Percentiles rank a stretch among this genome's conserved stretches.
Evolutionary conservation across 768 basidiomycete genomes (phyloP).

Genomic region (Multifurca ochricompacta): DNA sequence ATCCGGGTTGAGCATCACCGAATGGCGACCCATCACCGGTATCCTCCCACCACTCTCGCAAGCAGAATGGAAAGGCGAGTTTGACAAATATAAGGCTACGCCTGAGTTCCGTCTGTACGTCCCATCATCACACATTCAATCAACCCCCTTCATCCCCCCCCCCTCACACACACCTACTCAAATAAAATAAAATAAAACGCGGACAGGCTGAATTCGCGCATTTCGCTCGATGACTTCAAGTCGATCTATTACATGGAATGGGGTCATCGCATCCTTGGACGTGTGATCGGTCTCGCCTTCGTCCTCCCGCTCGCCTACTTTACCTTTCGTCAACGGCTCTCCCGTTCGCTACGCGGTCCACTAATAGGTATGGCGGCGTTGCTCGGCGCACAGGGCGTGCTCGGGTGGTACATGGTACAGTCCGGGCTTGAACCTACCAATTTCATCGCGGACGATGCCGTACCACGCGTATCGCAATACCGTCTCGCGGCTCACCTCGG

Average conservation of each 20-base stretch:
- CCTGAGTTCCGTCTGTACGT: constrained; percentile 94
- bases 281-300: constrained; percentile 76
- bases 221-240: constrained; percentile 87
- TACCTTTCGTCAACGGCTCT: constrained; percentile 57
- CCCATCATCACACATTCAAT: background rate
- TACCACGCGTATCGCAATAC: constrained; percentile 96
- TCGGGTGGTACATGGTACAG: constrained; percentile 99
- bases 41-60: constrained; percentile 72
- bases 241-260: constrained; percentile 98
- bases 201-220: constrained; percentile 86
- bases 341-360: constrained; percentile 50
- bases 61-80: constrained; percentile 79
- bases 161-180: constrained; percentile 15
- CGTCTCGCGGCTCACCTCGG: constrained; percentile 91
- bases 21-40: constrained; percentile 93
- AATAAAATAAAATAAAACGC: too few relatives aligned
- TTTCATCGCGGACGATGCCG: constrained; percentile 71
- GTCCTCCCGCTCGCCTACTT: constrained; percentile 83
- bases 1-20: constrained; percentile 94
- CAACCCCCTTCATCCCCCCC: background rate
- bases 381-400: constrained; percentile 82
- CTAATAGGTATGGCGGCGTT: constrained; percentile 68
- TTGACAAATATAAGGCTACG: constrained; percentile 88
- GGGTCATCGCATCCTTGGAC: constrained; percentile 89
- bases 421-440: constrained; percentile 84